Percentiles rank a stretch among this genome's conserved stretches.
Evolutionary conservation across 106 monocot species (phyloP).

Genomic region (Dioscorea dumetorum): DNA sequence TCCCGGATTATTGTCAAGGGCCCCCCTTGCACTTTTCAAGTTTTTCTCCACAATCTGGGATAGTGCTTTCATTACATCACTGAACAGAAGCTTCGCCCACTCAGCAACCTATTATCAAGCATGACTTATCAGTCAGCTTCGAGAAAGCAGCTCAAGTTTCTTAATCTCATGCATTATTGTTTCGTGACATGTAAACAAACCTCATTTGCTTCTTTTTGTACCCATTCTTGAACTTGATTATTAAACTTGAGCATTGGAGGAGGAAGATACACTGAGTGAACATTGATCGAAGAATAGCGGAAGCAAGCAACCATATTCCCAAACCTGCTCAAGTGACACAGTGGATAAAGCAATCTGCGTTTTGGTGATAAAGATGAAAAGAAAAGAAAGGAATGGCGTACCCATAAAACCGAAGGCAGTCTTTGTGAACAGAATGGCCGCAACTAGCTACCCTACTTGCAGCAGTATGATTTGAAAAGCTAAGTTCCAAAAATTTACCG

Average conservation of each 20-base stretch:
- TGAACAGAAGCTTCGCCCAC: constrained; percentile 39
- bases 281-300: constrained; percentile 69
- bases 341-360: neutral
- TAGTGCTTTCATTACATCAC: constrained; percentile 40
- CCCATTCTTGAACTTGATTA: constrained; percentile 62
- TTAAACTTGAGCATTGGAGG: constrained; percentile 78
- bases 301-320: constrained; percentile 94
- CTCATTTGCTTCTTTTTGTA: constrained; percentile 70
- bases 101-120: constrained; percentile 36
- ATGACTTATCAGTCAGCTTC: neutral
- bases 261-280: constrained; percentile 80
- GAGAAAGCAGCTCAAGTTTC: too few relatives aligned
- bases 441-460: constrained; percentile 94
- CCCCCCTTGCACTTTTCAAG: constrained; percentile 10
- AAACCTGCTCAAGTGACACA: constrained; percentile 40
- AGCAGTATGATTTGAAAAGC: constrained; percentile 93
- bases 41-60: constrained; percentile 29
- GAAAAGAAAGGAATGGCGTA: constrained; percentile 16
- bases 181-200: constrained; percentile 11
- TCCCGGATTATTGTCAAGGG: constrained; percentile 24
- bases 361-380: neutral
- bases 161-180: too few relatives aligned
- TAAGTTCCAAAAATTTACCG: constrained; percentile 93
- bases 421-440: constrained; percentile 93
- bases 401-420: constrained; percentile 96